Evolutionary conservation across 306 rosid genomes (phyloP).

Genomic region (Acacia acuminata): DNA sequence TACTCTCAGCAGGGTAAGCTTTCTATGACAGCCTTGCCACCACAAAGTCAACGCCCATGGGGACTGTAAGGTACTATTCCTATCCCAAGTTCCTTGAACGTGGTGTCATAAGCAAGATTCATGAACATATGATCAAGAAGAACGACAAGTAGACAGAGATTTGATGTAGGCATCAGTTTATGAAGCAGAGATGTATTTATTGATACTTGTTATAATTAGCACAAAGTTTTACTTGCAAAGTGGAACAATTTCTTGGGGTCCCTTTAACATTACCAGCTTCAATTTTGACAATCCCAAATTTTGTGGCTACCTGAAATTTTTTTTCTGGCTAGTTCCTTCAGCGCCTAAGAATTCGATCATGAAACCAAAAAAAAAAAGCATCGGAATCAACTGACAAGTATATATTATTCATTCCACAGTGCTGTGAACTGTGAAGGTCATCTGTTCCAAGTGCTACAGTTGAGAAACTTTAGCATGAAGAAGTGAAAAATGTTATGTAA

Average conservation of each 20-base stretch:
- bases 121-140: not conserved
- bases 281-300: no score
- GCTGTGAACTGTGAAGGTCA: not conserved
- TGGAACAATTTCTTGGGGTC: slow-evolving; percentile 48
- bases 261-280: no score
- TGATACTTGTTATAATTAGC: not conserved
- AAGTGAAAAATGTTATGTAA: not conserved
- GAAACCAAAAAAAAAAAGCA: not conserved
- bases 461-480: not conserved
- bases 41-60: slow-evolving; percentile 85
- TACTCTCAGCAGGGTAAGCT: slow-evolving; percentile 56
- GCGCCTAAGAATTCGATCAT: slow-evolving; percentile 44
- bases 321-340: slow-evolving; percentile 69
- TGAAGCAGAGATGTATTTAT: not conserved
- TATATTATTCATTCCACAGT: no score
- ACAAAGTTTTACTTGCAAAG: slow-evolving; percentile 56
- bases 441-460: not conserved
- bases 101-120: slow-evolving; percentile 14
- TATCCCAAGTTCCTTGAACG: slow-evolving; percentile 72
- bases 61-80: slow-evolving; percentile 87
- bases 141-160: not conserved
- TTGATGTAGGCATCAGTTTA: not conserved
- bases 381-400: not conserved
- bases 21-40: slow-evolving; percentile 69
- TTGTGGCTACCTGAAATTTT: slow-evolving; percentile 67